phyloP scores from a whole-genome alignment of 805 yeast genomes.

The Metschnikowia dekortorum region DNA sequence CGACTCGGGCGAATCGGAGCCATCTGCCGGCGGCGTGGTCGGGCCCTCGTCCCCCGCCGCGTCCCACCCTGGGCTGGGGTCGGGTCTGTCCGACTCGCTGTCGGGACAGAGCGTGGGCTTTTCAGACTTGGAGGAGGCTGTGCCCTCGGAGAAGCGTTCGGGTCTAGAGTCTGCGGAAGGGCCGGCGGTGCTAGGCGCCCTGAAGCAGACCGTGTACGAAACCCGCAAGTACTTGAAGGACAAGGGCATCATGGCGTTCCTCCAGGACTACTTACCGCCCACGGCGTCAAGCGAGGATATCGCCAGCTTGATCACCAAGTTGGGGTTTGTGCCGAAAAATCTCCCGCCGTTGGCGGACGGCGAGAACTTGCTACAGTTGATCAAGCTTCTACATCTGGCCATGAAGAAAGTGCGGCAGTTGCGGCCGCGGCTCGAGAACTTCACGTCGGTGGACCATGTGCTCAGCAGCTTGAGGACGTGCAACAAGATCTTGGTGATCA shows the following conservation, averaged over 20 bases:
- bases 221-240: slow-evolving; percentile 48
- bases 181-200: background rate
- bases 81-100: slow-evolving; percentile 3
- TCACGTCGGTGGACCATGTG: slow-evolving; percentile 57
- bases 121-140: slow-evolving; percentile 12
- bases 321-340: slow-evolving; percentile 54
- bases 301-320: slow-evolving; percentile 48
- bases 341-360: slow-evolving; percentile 33
- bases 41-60: no score
- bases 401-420: slow-evolving; percentile 57
- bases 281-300: slow-evolving; percentile 57
- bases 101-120: slow-evolving; percentile 5
- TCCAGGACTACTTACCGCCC: slow-evolving; percentile 58
- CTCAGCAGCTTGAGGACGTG: slow-evolving; percentile 26
- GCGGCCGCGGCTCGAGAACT: slow-evolving; percentile 50
- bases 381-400: slow-evolving; percentile 56
- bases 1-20: background rate
- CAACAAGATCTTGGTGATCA: slow-evolving; percentile 60
- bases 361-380: slow-evolving; percentile 41
- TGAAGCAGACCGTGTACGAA: slow-evolving; percentile 12
- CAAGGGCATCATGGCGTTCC: slow-evolving; percentile 56
- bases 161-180: background rate
- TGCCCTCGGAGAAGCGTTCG: background rate
- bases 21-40: no score
- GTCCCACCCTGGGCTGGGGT: background rate